Base-by-base conservation (phyloP, 805 yeast species). In the Candida mattraensis region DNA sequence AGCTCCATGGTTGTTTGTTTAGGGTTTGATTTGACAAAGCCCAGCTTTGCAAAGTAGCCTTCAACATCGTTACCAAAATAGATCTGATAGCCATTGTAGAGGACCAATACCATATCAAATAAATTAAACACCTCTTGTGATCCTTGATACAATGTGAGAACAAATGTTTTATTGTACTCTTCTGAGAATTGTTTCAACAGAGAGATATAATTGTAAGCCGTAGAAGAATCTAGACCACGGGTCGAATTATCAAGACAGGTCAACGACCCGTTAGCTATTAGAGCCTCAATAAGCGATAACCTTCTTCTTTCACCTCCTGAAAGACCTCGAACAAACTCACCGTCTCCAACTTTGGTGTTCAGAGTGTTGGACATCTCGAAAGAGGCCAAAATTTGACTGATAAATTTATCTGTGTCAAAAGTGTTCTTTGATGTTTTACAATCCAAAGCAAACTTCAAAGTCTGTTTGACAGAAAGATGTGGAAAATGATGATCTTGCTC, bases 231-330 rank as follows among this genome's bases (percentile, higher is more conserved):
- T 41, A 86, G 69, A 50, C 95, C 95, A 66, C 93, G 76, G 5
- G 95, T 86, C 5, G 91, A 83, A 53, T 86, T 86, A 66, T 85
- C 89, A 78, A 85, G 81, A 60, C 84, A 77, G 45, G 74, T 80
- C 33, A 82, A 66, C 31, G 74, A 64, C 19, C 87, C 82, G 18
- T 80, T 76, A 32, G 80, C 69, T 30, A 83, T 72, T 29, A 82
- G 64, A 1, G 84, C 84, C 61, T 85, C 95, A 8, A 88, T 87
- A 50, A 85, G 79, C 8, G 91, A 81, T 3, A 85, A 91, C 66
- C 94, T 76, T 61, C 84, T 83, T 47, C 94, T 68, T 63, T 85
- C 93, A 69, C 94, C 93, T 53, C 94, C 91, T 33, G 91, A 80
- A 25, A 82, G 76, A 51, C 83, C 83, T 50, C 80, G 67, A 13